These are phyloP conservation scores for Clarireedia homoeocarpa DNA, from an alignment of 2,329 filamentous ascomycete genomes.

Conservation along the genomic window DNA sequence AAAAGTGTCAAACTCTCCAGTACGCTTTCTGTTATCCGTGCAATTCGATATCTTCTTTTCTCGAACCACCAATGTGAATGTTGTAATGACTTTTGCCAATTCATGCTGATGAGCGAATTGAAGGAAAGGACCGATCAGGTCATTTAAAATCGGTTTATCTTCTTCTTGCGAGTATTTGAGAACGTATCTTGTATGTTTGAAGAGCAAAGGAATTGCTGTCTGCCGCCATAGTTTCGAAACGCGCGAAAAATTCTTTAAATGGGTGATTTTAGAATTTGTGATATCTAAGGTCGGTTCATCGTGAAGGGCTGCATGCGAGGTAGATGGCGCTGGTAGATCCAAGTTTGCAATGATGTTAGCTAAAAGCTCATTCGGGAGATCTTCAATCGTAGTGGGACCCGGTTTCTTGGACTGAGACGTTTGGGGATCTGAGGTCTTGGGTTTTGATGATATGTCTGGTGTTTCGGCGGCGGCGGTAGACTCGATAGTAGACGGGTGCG, in stretches of 20 bases:
- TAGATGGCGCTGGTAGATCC: conserved; percentile 41
- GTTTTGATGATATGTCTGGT: too few relatives aligned
- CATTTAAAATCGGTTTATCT: conserved; percentile 10
- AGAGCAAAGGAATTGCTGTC: conserved; percentile 46
- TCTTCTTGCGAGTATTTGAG: conserved; percentile 15
- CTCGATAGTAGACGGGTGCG: too few relatives aligned
- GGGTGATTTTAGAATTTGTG: conserved; percentile 29
- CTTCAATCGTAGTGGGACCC: conserved; percentile 14
- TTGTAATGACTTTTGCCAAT: conserved; percentile 36
- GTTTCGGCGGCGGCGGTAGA: too few relatives aligned
- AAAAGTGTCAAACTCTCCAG: conserved; percentile 28
- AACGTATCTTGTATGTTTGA: conserved; percentile 42
- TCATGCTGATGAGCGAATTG: conserved; percentile 30
- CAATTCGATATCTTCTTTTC: conserved; percentile 16
- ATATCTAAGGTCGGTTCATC: conserved; percentile 41
- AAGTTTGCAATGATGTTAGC: conserved; percentile 49
- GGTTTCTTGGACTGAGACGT: not conserved
- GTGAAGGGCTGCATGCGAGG: conserved; percentile 34
- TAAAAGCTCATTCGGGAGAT: conserved; percentile 54
- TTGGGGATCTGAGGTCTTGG: not conserved
- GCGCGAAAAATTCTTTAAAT: conserved; percentile 49
- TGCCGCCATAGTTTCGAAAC: conserved; percentile 47
- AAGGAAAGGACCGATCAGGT: conserved; percentile 23
- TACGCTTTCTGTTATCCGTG: conserved; percentile 4
- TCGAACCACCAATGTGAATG: conserved; percentile 38